These are phyloP conservation scores for Spathaspora boniae DNA, from an alignment of 805 yeast genomes.

Conservation along the genomic window DNA sequence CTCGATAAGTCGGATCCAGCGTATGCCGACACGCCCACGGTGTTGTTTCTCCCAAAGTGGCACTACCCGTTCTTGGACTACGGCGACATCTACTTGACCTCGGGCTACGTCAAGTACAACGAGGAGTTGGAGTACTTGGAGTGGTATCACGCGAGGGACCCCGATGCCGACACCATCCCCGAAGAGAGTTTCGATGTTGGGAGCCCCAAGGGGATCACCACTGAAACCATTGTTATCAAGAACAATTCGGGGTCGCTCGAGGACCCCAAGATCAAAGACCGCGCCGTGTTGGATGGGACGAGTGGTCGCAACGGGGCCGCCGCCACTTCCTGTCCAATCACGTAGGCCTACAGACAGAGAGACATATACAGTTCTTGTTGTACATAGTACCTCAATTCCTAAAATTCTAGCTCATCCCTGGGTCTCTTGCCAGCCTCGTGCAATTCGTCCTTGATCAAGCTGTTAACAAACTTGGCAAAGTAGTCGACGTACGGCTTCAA, in stretches of 20 bases:
- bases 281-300: conserved; percentile 5
- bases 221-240: conserved; percentile 32
- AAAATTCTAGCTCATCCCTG: conserved; percentile 6
- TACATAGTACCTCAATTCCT: no score
- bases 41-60: conserved; percentile 65
- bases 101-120: conserved; percentile 57
- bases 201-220: conserved; percentile 5
- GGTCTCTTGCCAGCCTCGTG: conserved; percentile 16
- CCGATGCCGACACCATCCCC: conserved; percentile 1
- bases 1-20: conserved; percentile 11
- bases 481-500: conserved; percentile 67
- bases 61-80: conserved; percentile 57
- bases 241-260: conserved; percentile 36
- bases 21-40: conserved; percentile 40
- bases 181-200: not conserved
- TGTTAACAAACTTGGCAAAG: conserved; percentile 61
- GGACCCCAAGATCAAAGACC: conserved; percentile 14
- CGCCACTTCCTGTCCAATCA: conserved; percentile 19
- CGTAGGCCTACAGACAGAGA: conserved; percentile 5
- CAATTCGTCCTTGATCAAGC: conserved; percentile 54
- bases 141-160: conserved; percentile 55
- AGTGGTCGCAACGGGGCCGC: conserved; percentile 1
- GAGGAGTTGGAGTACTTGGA: conserved; percentile 52
- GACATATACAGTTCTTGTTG: no score
- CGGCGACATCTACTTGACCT: conserved; percentile 46